Percentiles rank a stretch among this genome's conserved stretches.
phyloP scores from a whole-genome alignment of 2,329 filamentous ascomycete genomes.

The Nemania sp. region DNA sequence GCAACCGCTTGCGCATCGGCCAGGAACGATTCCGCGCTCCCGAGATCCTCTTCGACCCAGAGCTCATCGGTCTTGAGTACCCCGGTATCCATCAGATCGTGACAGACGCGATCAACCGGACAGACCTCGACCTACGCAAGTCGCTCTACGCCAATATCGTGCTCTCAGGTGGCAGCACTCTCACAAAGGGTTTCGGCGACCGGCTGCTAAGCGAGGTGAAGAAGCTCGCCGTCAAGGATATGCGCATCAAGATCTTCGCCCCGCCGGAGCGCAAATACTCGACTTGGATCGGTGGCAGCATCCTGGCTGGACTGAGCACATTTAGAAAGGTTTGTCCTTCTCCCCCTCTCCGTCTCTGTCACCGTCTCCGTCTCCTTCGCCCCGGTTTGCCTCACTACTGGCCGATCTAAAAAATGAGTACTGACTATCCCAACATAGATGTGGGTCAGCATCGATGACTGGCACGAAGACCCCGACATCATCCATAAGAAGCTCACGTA shows the following conservation, averaged over 20 bases:
- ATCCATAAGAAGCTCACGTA: conserved; percentile 98
- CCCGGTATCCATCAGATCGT: conserved; percentile 97
- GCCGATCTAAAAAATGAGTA: conserved; percentile 7
- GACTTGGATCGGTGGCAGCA: conserved; percentile 98
- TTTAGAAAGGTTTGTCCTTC: conserved; percentile 82
- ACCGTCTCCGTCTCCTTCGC: no score
- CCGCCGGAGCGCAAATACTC: conserved; percentile 98
- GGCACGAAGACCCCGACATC: conserved; percentile 99
- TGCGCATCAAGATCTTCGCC: conserved; percentile 99
- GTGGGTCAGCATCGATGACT: conserved; percentile 99
- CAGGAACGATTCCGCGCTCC: conserved; percentile 93
- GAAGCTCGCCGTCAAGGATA: conserved; percentile 93
- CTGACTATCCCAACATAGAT: conserved; percentile 63
- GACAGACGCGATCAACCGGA: conserved; percentile 91
- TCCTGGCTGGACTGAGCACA: conserved; percentile 92
- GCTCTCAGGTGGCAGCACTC: conserved; percentile 90
- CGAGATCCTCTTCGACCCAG: conserved; percentile 96
- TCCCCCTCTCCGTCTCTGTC: neutral
- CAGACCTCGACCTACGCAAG: conserved; percentile 94
- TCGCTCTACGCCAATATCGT: conserved; percentile 96
- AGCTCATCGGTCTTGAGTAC: conserved; percentile 96
- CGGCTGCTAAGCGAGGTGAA: conserved; percentile 90
- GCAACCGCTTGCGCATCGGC: conserved; percentile 88
- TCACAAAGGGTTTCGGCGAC: conserved; percentile 97
- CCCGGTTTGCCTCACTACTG: neutral